Conservation (phyloP, 139 green algal species). For the Auxenochlorella pyrenoidosa region DNA sequence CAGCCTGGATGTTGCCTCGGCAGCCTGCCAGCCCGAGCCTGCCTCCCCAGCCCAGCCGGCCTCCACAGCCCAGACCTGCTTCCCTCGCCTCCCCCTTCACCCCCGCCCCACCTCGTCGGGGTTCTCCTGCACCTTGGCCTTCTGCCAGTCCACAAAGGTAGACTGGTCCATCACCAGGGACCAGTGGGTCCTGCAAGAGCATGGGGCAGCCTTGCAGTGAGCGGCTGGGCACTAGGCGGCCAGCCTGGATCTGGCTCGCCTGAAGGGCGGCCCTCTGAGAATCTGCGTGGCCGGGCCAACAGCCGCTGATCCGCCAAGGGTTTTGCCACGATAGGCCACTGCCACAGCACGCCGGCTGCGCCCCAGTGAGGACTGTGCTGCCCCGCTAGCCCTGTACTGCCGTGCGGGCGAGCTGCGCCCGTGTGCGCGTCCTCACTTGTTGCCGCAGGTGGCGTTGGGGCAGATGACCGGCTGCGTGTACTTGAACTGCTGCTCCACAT, state of each 20-base stretch:
- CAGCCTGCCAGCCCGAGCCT: too few relatives aligned
- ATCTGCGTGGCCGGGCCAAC: too few relatives aligned
- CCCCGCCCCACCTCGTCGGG: slow-evolving; percentile 81
- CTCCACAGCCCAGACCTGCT: too few relatives aligned
- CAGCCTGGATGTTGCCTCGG: too few relatives aligned
- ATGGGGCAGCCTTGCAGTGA: background rate
- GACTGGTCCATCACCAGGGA: slow-evolving; percentile 88
- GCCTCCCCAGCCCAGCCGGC: background rate
- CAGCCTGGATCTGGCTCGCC: background rate
- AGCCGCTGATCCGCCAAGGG: too few relatives aligned
- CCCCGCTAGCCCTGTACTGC: too few relatives aligned
- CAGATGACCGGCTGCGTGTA: slow-evolving; percentile 95
- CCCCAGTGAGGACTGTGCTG: too few relatives aligned
- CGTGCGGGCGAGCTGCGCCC: too few relatives aligned
- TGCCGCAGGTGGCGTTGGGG: slow-evolving; percentile 86
- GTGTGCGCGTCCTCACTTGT: slow-evolving; percentile 68
- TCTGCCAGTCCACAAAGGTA: slow-evolving; percentile 99
- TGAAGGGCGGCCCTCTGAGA: too few relatives aligned
- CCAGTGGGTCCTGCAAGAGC: slow-evolving; percentile 59
- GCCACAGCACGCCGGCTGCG: too few relatives aligned
- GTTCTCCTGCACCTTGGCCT: slow-evolving; percentile 95
- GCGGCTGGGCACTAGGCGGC: background rate
- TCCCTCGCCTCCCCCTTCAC: background rate
- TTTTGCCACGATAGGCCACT: too few relatives aligned
- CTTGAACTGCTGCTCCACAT: slow-evolving; percentile 98